Percentiles rank a stretch among this genome's conserved stretches.
These are phyloP conservation scores for Cynara cardunculus DNA, from an alignment of 129 eudicot species.

Conservation along the genomic window DNA sequence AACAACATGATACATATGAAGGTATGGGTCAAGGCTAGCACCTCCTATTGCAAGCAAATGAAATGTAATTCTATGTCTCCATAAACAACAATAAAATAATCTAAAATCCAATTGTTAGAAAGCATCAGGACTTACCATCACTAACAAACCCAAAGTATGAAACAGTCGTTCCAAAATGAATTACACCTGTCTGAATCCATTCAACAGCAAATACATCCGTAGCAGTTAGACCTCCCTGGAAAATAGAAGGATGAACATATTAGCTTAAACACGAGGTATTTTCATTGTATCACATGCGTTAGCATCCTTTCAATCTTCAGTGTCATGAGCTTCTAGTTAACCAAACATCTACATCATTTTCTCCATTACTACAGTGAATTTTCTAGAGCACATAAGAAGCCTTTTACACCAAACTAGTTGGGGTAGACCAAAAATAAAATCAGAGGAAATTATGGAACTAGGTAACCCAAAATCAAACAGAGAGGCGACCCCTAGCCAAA, in stretches of 20 bases:
- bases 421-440: not conserved
- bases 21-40: not conserved
- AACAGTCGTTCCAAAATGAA: constrained; percentile 95
- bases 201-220: constrained; percentile 97
- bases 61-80: constrained; percentile 1
- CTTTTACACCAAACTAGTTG: not conserved
- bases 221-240: constrained; percentile 97
- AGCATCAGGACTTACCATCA: constrained; percentile 63
- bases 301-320: not conserved
- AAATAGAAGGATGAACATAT: constrained; percentile 21
- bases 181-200: constrained; percentile 85
- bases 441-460: not conserved
- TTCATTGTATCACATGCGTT: not conserved
- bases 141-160: constrained; percentile 93
- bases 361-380: not conserved
- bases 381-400: not conserved
- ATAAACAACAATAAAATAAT: not conserved
- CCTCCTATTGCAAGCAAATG: not conserved
- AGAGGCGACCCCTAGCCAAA: not conserved
- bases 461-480: not conserved
- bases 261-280: not conserved
- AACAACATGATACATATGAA: not conserved
- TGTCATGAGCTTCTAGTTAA: not conserved
- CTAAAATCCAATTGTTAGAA: not conserved
- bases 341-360: not conserved